phyloP scores from a whole-genome alignment of 2,329 filamentous ascomycete genomes.

The Rugonectria rugulosa region DNA sequence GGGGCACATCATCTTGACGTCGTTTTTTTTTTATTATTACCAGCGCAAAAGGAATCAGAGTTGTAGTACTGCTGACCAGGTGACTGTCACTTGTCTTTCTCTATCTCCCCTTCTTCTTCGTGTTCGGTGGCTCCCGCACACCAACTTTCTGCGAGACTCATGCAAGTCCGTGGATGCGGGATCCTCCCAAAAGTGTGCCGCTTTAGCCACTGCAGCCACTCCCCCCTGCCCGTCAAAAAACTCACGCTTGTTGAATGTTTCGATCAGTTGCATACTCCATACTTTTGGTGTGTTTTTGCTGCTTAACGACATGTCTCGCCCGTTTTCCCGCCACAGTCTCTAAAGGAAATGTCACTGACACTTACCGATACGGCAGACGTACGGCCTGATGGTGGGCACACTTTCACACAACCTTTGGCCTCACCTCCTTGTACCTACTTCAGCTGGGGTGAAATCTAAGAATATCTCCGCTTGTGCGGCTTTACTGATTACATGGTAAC shows the following conservation, averaged over 20 bases:
- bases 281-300: too few relatives aligned
- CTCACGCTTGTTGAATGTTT: background rate
- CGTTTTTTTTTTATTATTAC: too few relatives aligned
- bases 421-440: background rate
- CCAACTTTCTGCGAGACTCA: constrained; percentile 30
- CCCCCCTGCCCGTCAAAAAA: background rate
- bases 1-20: constrained; percentile 25
- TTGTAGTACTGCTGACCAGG: constrained; percentile 11
- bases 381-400: too few relatives aligned
- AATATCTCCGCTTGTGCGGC: background rate
- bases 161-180: constrained; percentile 6
- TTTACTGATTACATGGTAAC: too few relatives aligned
- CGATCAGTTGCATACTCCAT: background rate
- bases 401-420: background rate
- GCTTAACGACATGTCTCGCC: too few relatives aligned
- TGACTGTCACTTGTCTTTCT: constrained; percentile 22
- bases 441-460: background rate
- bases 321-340: too few relatives aligned
- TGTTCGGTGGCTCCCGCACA: constrained; percentile 44
- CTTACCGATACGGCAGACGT: too few relatives aligned
- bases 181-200: background rate
- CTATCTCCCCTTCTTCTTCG: constrained; percentile 30
- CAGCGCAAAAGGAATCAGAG: too few relatives aligned
- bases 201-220: constrained; percentile 1
- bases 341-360: too few relatives aligned